Evolutionary conservation across 257 asterid genomes (phyloP).

Genomic region (Solanum microdontum): DNA sequence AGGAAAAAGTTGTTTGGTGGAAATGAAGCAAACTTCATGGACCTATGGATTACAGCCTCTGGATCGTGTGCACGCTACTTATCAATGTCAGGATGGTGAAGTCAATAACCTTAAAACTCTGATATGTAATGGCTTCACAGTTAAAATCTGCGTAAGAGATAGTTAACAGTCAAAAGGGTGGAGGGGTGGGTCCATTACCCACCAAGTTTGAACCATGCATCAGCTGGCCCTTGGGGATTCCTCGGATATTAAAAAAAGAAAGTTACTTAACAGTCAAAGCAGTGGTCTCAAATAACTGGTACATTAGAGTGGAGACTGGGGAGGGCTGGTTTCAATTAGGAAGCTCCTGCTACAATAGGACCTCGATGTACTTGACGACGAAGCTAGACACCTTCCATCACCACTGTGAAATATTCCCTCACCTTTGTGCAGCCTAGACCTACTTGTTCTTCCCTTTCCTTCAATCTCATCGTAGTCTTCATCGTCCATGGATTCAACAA

Average conservation of each 20-base stretch:
- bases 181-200: background rate
- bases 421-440: slow-evolving; percentile 29
- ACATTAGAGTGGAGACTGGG: slow-evolving; percentile 47
- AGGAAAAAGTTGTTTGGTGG: background rate
- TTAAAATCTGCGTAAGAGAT: background rate
- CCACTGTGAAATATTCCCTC: slow-evolving; percentile 37
- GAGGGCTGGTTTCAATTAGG: slow-evolving; percentile 60
- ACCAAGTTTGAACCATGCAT: background rate
- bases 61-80: background rate
- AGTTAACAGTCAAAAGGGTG: background rate
- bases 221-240: background rate
- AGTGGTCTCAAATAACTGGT: slow-evolving; percentile 28
- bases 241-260: background rate
- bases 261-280: background rate
- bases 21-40: background rate
- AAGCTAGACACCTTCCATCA: slow-evolving; percentile 59
- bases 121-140: background rate
- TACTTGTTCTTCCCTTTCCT: slow-evolving; percentile 43
- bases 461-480: slow-evolving; percentile 37
- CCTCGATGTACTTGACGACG: slow-evolving; percentile 86
- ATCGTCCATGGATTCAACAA: slow-evolving; percentile 63
- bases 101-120: background rate
- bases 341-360: slow-evolving; percentile 79
- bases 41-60: background rate
- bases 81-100: background rate